Conservation (phyloP, 441 rosid species). For the Hura crepitans region DNA sequence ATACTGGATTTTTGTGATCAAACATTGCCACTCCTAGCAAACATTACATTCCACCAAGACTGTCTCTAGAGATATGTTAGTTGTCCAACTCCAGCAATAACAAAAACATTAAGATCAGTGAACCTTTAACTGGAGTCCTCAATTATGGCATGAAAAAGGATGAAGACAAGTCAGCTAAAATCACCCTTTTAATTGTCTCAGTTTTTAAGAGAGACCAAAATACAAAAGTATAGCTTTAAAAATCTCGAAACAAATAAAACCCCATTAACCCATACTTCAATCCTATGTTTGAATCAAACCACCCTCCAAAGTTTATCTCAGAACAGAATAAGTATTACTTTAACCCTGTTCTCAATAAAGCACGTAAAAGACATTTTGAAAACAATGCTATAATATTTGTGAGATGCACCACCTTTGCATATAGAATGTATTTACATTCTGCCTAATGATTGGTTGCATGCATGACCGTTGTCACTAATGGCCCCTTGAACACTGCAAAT, state of each 20-base stretch:
- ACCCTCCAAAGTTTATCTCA: not conserved
- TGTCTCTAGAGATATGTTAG: not conserved
- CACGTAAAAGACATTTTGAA: not conserved
- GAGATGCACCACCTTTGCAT: not conserved
- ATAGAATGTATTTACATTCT: constrained; percentile 1
- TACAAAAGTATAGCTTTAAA: not conserved
- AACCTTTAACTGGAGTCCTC: not conserved
- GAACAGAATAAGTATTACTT: not conserved
- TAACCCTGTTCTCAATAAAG: not conserved
- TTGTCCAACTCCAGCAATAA: not conserved
- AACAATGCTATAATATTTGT: not conserved
- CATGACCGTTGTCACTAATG: not conserved
- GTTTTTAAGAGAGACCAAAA: not conserved
- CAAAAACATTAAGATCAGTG: not conserved
- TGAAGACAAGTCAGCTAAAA: not conserved
- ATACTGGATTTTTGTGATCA: not conserved
- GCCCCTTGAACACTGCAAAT: not conserved
- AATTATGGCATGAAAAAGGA: not conserved
- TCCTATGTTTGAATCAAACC: not conserved
- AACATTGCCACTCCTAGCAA: not conserved
- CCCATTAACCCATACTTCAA: not conserved
- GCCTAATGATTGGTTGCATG: not conserved
- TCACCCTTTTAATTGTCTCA: not conserved
- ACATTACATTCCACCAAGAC: not conserved
- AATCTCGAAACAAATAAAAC: not conserved